Percentiles rank a stretch among this genome's conserved stretches.
Conservation (phyloP, 768 basidiomycete species). For the Crassisporium funariophilum region DNA sequence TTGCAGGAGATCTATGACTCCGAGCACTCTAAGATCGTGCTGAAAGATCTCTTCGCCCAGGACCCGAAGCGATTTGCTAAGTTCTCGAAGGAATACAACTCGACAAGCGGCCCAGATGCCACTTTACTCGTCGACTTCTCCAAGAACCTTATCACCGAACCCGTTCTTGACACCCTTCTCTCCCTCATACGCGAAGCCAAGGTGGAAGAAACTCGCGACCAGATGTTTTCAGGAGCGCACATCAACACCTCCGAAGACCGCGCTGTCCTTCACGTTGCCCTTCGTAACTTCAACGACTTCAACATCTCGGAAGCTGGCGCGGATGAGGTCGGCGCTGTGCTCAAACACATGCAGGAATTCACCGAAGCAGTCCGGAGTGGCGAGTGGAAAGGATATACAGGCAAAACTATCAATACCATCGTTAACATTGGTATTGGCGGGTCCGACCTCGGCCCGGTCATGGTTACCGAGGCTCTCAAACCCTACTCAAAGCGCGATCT, state of each 20-base stretch:
- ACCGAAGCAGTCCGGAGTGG: conserved; percentile 83
- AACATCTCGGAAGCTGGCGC: conserved; percentile 80
- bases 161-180: conserved; percentile 78
- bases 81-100: conserved; percentile 78
- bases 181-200: conserved; percentile 82
- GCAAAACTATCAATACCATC: conserved; percentile 90
- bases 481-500: conserved; percentile 89
- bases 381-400: conserved; percentile 96
- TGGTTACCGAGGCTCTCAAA: conserved; percentile 98
- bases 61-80: conserved; percentile 87
- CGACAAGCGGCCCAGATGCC: conserved; percentile 63
- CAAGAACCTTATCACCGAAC: conserved; percentile 91
- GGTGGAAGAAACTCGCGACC: conserved; percentile 82
- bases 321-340: conserved; percentile 79
- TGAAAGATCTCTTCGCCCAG: conserved; percentile 90
- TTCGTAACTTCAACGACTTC: conserved; percentile 79
- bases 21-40: conserved; percentile 70
- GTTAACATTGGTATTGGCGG: conserved; percentile 99
- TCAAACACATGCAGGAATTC: conserved; percentile 92
- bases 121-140: conserved; percentile 95
- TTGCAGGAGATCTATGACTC: conserved; percentile 83
- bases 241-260: conserved; percentile 99
- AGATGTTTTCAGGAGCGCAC: conserved; percentile 94
- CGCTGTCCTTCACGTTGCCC: conserved; percentile 92
- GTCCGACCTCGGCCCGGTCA: conserved; percentile 96